Base-by-base conservation (phyloP, 176 grass and related monocot genomes). In the Themeda triandra region DNA sequence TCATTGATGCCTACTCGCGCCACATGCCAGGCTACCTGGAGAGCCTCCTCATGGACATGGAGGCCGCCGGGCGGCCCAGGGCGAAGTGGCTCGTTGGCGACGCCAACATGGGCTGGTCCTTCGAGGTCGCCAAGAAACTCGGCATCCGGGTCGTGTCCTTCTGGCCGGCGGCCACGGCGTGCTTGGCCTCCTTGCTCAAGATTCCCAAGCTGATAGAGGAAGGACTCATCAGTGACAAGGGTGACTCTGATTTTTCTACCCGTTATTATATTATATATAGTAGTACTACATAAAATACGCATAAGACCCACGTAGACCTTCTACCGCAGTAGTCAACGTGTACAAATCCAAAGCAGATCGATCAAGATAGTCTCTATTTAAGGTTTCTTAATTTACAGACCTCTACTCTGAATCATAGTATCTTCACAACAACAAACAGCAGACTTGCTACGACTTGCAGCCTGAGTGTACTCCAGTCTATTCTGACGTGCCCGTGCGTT, bases 41-140 rank as follows among this genome's bases (percentile, higher is more conserved):
- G 66, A 2, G n/a, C 23, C 73, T 90, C 66, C 14, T 93, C 18
- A 23, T 6, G 10, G 85, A 28, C 45, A 73, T 76, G 18, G 82
- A 84, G 40, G 82, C 68, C 2, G 49, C 62, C 6, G 80, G 81
- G 9, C 4, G 81, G 27, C 44, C 60, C 36, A 54, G 21, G 88
- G 75, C 12, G 12, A 58, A 10, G 31, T 93, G 91, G 77, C 73
- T 97, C 76, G 85, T 97, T 67, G 85, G 56, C 53, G 87, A 92
- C 86, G n/a, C 69, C 29, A 88, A 83, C 89, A 90, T 94, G 92
- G 89, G 80, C 6, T 97, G 89, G 89, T 82, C 94, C 49, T 91
- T 97, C 66, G 29, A 42, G 27, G 86, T 94, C 24, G 80, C 84
- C 24, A 85, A 66, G 70, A 88, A 60, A 78, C 45, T 87, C 70